These are phyloP conservation scores for Rhinocladiella similis DNA, from an alignment of 2,329 filamentous ascomycete genomes.

Conservation along the genomic window DNA sequence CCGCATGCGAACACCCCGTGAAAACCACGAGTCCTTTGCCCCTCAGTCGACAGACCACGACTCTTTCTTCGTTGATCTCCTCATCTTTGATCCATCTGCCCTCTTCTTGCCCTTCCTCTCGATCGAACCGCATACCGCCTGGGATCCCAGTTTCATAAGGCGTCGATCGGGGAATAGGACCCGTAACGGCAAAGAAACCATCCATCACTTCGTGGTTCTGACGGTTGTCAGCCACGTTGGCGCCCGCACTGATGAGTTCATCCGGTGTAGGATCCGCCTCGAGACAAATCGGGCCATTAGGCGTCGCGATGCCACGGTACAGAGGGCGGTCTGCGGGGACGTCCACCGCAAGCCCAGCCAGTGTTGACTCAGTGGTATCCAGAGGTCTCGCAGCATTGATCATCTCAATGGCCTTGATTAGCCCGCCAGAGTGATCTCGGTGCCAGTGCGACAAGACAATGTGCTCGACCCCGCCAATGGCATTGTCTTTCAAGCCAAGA, in stretches of 20 bases:
- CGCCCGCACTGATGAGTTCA: conserved; percentile 47
- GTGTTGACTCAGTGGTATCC: not conserved
- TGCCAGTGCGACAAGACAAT: not conserved
- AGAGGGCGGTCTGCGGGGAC: not conserved
- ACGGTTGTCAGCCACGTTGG: conserved; percentile 37
- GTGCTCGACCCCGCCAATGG: not conserved
- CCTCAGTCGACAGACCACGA: conserved; percentile 54
- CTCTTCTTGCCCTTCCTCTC: conserved; percentile 29
- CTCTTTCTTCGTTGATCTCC: conserved; percentile 53
- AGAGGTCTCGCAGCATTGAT: not conserved
- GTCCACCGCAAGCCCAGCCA: not conserved
- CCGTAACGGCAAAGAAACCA: conserved; percentile 53
- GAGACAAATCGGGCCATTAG: conserved; percentile 47
- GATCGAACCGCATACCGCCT: conserved; percentile 45
- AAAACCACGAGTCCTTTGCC: conserved; percentile 57
- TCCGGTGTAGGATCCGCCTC: conserved; percentile 54
- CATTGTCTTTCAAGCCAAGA: not conserved
- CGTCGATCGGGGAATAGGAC: conserved; percentile 51
- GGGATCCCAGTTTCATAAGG: conserved; percentile 51
- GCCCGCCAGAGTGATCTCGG: not conserved
- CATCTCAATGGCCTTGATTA: not conserved
- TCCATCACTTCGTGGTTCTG: conserved; percentile 49
- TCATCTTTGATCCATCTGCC: conserved; percentile 50
- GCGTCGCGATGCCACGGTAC: conserved; percentile 45
- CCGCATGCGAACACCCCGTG: conserved; percentile 57